Evolutionary conservation across 805 yeast species (phyloP).

Genomic region (Kregervanrija fluxuum): DNA sequence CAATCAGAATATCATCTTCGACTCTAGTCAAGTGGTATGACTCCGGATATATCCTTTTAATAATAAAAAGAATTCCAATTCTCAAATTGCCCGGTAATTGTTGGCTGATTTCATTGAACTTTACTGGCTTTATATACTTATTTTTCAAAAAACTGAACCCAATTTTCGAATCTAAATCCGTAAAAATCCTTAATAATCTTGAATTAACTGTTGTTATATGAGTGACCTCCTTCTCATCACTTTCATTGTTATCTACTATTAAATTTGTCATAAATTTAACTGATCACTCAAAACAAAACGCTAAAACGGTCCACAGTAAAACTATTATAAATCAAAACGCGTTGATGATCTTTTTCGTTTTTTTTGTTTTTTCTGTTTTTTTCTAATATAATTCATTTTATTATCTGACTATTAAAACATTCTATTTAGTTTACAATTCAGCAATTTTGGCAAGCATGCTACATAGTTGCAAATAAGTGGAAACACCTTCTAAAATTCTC

Average conservation of each 20-base stretch:
- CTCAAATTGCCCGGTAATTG: not conserved
- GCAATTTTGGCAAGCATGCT: slow-evolving; percentile 66
- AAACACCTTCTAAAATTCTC: slow-evolving; percentile 90
- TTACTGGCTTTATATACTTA: not conserved
- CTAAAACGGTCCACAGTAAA: too few species aligned
- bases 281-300: too few species aligned
- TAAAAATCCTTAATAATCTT: not conserved
- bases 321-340: too few species aligned
- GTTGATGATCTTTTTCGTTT: too few species aligned
- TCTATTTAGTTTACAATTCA: slow-evolving; percentile 13
- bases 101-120: not conserved
- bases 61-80: not conserved
- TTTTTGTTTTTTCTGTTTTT: too few species aligned
- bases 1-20: not conserved
- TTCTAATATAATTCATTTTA: not conserved
- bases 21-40: not conserved
- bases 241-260: too few species aligned
- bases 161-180: not conserved
- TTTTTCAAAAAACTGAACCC: slow-evolving; percentile 1
- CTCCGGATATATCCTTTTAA: slow-evolving; percentile 3
- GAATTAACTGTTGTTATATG: too few species aligned
- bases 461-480: slow-evolving; percentile 77
- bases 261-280: too few species aligned
- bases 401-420: not conserved
- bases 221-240: too few species aligned